phyloP scores from a whole-genome alignment of 768 basidiomycete species.

The Suillus cothurnatus region DNA sequence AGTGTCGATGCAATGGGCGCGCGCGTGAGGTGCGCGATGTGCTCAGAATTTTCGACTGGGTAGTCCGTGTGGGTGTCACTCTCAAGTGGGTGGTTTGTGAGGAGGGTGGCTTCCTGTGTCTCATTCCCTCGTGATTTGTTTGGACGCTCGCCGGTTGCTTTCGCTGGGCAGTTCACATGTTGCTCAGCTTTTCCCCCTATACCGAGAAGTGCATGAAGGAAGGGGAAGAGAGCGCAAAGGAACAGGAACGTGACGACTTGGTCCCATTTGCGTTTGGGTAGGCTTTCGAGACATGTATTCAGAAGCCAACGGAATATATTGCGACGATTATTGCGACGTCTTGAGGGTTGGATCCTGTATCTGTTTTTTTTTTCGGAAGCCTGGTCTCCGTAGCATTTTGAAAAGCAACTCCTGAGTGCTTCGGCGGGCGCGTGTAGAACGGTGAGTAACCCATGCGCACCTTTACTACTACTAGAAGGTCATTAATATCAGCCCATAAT shows the following conservation, averaged over 20 bases:
- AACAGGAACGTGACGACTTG: constrained; percentile 26
- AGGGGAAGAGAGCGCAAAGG: constrained; percentile 25
- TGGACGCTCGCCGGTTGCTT: constrained; percentile 7
- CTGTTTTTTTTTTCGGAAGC: not conserved
- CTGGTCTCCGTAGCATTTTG: not conserved
- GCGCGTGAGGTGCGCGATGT: constrained; percentile 10
- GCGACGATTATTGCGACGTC: not conserved
- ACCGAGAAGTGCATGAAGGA: constrained; percentile 30
- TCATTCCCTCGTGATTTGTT: not conserved
- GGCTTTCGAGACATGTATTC: not conserved
- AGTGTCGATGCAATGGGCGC: constrained; percentile 16
- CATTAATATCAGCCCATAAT: no score
- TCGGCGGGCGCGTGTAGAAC: not conserved
- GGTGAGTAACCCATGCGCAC: not conserved
- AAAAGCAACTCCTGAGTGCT: not conserved
- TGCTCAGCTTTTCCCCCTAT: constrained; percentile 13
- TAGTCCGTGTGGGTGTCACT: constrained; percentile 14
- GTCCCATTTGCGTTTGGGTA: constrained; percentile 24
- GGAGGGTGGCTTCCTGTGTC: not conserved
- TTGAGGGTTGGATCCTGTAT: not conserved
- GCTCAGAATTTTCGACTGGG: constrained; percentile 25
- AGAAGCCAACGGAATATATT: not conserved
- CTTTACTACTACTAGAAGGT: no score
- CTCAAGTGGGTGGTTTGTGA: constrained; percentile 3
- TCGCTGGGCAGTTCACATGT: constrained; percentile 4